Conservation (phyloP, 2,329 filamentous ascomycete genomes). For the Coleophoma crateriformis region DNA sequence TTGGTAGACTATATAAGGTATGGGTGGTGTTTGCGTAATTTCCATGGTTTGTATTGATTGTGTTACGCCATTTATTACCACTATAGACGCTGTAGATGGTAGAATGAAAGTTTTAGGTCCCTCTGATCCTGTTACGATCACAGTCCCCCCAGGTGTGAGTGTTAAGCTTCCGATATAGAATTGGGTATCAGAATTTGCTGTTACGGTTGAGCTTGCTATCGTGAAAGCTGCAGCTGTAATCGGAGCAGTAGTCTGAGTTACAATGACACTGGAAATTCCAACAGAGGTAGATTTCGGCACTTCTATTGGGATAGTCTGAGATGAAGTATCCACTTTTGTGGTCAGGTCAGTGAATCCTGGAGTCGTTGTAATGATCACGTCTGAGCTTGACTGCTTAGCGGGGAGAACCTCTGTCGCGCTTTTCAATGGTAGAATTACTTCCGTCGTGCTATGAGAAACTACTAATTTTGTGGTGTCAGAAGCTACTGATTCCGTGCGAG, state of each 20-base stretch:
- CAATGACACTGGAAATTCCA: not conserved
- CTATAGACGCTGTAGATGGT: not conserved
- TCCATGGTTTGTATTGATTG: not conserved
- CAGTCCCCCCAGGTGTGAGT: constrained; percentile 5
- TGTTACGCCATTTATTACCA: not conserved
- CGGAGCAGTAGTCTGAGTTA: not conserved
- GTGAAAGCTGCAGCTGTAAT: constrained; percentile 1
- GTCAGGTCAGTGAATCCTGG: not conserved
- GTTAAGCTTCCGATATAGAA: constrained; percentile 8
- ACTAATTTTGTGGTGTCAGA: not conserved
- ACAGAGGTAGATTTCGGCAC: not conserved
- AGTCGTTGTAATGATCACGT: not conserved
- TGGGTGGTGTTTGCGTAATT: not conserved
- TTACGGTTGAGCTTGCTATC: not conserved
- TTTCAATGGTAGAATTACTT: too few species aligned
- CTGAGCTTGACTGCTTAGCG: not conserved
- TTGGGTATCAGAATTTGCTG: constrained; percentile 3
- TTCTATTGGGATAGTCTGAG: not conserved
- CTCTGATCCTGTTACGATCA: not conserved
- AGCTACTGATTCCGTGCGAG: not conserved
- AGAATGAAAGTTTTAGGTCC: not conserved
- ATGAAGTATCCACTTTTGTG: not conserved
- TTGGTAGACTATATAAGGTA: not conserved
- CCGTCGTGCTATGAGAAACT: not conserved
- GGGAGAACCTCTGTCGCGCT: not conserved